Conservation (phyloP, 1,284 basidiomycete genomes). For the Entoloma clypeatum region DNA sequence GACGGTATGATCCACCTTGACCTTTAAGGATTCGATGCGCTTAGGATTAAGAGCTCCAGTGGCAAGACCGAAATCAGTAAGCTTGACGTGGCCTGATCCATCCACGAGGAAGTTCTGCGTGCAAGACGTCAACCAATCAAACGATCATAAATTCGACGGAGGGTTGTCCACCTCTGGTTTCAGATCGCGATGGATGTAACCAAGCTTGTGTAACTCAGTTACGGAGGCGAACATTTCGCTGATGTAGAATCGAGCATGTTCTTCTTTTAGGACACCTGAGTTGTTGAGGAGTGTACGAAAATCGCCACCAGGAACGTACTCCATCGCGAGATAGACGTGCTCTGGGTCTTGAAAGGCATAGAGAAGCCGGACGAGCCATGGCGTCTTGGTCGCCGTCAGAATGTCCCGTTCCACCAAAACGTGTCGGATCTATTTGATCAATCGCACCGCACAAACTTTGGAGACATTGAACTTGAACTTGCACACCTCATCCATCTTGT, state of each 20-base stretch:
- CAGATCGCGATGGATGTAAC: constrained; percentile 96
- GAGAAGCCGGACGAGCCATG: constrained; percentile 88
- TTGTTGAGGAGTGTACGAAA: constrained; percentile 95
- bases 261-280: constrained; percentile 93
- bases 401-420: constrained; percentile 97
- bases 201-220: constrained; percentile 89
- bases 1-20: constrained; percentile 68
- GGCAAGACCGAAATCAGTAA: constrained; percentile 98
- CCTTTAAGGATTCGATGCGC: constrained; percentile 91
- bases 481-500: constrained; percentile 93
- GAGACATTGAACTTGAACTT: neutral
- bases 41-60: constrained; percentile 95
- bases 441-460: neutral
- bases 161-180: constrained; percentile 82
- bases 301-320: constrained; percentile 96
- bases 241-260: constrained; percentile 93
- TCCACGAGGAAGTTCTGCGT: constrained; percentile 95
- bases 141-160: constrained; percentile 1
- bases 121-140: constrained; percentile 1
- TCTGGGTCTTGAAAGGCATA: constrained; percentile 93
- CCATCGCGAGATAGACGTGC: constrained; percentile 95
- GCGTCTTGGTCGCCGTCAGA: constrained; percentile 90
- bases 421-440: constrained; percentile 67
- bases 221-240: constrained; percentile 94
- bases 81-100: constrained; percentile 92